Evolutionary conservation across 176 grass and related monocot species (phyloP).

Genomic region (Oryza meridionalis): DNA sequence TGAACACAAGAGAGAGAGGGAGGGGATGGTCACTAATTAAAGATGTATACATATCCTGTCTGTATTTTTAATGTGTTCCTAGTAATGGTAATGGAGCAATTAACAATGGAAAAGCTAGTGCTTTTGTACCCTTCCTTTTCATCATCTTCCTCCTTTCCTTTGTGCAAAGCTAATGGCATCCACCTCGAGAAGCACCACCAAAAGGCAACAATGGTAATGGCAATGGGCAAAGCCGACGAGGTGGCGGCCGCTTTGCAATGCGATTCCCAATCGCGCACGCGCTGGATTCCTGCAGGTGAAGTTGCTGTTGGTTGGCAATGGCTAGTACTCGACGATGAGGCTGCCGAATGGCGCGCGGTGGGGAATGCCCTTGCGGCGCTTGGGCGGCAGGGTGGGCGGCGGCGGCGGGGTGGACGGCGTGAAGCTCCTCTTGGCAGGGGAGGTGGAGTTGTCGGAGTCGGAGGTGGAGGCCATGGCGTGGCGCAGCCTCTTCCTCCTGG

Average conservation of each 20-base stretch:
- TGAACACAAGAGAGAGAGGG: background rate
- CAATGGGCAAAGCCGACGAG: slow-evolving; percentile 33
- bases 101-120: slow-evolving; percentile 18
- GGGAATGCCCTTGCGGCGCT: slow-evolving; percentile 90
- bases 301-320: background rate
- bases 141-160: slow-evolving; percentile 22
- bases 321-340: slow-evolving; percentile 72
- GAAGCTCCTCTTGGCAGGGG: slow-evolving; percentile 58
- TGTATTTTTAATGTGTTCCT: slow-evolving; percentile 40
- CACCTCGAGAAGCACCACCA: slow-evolving; percentile 64
- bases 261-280: slow-evolving; percentile 6
- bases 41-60: slow-evolving; percentile 56
- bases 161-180: slow-evolving; percentile 58
- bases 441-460: slow-evolving; percentile 36
- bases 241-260: slow-evolving; percentile 40
- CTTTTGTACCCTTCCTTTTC: slow-evolving; percentile 17
- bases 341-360: slow-evolving; percentile 83
- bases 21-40: slow-evolving; percentile 21
- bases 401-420: slow-evolving; percentile 77
- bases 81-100: slow-evolving; percentile 16
- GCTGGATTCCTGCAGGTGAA: background rate
- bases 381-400: slow-evolving; percentile 47
- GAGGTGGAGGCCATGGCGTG: slow-evolving; percentile 17
- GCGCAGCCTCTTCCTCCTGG: slow-evolving; percentile 36
- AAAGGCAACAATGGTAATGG: slow-evolving; percentile 37